Evolutionary conservation across 75 land plant species (phyloP).

Genomic region (Pinus tabuliformis): DNA sequence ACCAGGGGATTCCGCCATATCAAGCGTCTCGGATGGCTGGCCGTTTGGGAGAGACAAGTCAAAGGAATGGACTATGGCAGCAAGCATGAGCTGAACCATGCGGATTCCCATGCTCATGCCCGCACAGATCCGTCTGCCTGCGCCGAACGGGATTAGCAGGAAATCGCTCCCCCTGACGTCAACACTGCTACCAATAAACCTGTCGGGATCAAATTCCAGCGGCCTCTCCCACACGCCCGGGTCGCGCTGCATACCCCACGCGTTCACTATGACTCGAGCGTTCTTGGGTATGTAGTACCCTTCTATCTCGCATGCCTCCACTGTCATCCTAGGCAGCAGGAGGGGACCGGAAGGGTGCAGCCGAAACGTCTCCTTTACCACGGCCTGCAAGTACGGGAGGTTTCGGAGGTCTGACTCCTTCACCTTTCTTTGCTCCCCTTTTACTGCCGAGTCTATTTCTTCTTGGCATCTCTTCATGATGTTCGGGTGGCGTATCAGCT

Average conservation of each 20-base stretch:
- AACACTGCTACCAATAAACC: conserved; percentile 34
- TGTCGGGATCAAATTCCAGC: conserved; percentile 51
- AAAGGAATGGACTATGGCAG: conserved; percentile 54
- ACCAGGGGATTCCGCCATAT: conserved; percentile 74
- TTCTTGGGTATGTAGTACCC: conserved; percentile 65
- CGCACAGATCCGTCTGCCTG: conserved; percentile 65
- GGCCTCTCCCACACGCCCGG: conserved; percentile 58
- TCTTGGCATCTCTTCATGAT: too few relatives aligned
- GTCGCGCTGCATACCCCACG: conserved; percentile 64
- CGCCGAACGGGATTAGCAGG: conserved; percentile 66
- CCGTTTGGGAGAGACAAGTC: conserved; percentile 53
- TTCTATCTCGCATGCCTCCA: conserved; percentile 41
- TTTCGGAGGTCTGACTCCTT: not conserved
- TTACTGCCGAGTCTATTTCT: too few relatives aligned
- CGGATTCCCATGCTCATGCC: conserved; percentile 57
- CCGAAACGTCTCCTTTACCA: conserved; percentile 67
- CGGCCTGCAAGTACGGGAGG: conserved; percentile 48
- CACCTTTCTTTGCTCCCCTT: conserved; percentile 8
- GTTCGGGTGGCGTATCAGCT: too few relatives aligned
- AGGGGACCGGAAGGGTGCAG: conserved; percentile 79
- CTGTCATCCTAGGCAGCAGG: conserved; percentile 53
- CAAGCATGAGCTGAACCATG: conserved; percentile 51
- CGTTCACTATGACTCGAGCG: conserved; percentile 47
- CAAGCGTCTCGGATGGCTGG: conserved; percentile 35
- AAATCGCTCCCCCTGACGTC: conserved; percentile 56